Evolutionary conservation across 2,329 filamentous ascomycete species (phyloP).

Genomic region (Fusarium domesticum): DNA sequence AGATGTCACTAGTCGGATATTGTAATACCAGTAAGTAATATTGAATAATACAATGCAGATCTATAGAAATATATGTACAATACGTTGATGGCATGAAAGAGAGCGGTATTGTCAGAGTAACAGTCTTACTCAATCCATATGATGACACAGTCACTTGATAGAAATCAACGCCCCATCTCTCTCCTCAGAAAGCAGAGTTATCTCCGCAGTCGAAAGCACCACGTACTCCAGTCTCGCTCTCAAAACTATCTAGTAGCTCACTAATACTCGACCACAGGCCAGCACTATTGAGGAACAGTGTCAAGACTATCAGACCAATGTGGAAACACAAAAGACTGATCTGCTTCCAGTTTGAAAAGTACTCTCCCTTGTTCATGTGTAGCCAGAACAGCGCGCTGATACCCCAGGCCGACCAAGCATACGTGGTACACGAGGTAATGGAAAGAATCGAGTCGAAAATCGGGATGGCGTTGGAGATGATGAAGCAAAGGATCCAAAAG

Average conservation of each 20-base stretch:
- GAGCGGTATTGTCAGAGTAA: too few relatives aligned
- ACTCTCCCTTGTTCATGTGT: constrained; percentile 10
- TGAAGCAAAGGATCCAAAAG: constrained; percentile 17
- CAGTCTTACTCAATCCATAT: too few relatives aligned
- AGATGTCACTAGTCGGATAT: too few relatives aligned
- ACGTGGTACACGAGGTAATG: constrained; percentile 14
- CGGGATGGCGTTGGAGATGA: constrained; percentile 21
- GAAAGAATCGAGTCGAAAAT: constrained; percentile 21
- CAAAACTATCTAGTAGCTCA: constrained; percentile 2
- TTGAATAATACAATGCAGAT: too few relatives aligned
- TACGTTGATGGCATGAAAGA: too few relatives aligned
- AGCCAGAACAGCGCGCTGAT: constrained; percentile 16
- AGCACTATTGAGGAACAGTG: constrained; percentile 14
- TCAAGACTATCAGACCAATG: constrained; percentile 5
- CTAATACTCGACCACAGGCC: constrained; percentile 12
- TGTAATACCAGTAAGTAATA: too few relatives aligned
- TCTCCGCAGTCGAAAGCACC: constrained; percentile 3
- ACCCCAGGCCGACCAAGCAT: constrained; percentile 17
- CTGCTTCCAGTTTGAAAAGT: constrained; percentile 12
- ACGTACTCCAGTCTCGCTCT: constrained; percentile 1
- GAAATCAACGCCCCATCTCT: too few relatives aligned
- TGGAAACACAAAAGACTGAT: constrained; percentile 16
- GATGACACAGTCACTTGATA: too few relatives aligned
- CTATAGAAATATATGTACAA: too few relatives aligned
- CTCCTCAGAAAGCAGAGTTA: constrained; percentile 2